These are phyloP conservation scores for Salix dunnii DNA, from an alignment of 345 rosid species.

Conservation along the genomic window DNA sequence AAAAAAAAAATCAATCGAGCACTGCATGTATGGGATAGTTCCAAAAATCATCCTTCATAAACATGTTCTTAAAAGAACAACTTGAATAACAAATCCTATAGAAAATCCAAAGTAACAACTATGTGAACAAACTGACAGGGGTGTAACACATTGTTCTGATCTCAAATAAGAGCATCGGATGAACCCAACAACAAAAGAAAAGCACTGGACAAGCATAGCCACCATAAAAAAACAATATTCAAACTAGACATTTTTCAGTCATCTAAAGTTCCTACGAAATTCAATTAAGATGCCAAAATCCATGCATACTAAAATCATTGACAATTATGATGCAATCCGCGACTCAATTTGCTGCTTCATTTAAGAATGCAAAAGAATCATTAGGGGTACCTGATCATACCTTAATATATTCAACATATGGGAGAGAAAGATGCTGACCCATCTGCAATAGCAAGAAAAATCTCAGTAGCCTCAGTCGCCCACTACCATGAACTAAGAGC, in stretches of 20 bases:
- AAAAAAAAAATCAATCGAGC: background rate
- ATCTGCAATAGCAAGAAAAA: slow-evolving; percentile 79
- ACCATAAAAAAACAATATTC: background rate
- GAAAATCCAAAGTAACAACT: background rate
- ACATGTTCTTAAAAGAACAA: background rate
- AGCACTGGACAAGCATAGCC: background rate
- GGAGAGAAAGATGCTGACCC: slow-evolving; percentile 88
- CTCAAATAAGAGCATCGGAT: background rate
- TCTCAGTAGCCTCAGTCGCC: slow-evolving; percentile 73
- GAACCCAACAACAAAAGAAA: background rate
- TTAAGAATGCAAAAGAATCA: background rate
- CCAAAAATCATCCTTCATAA: background rate
- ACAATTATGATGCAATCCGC: background rate
- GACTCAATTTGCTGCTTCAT: background rate
- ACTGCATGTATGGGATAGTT: background rate
- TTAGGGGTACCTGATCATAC: slow-evolving; percentile 32
- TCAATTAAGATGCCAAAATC: background rate
- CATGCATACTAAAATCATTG: background rate
- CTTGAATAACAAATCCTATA: background rate
- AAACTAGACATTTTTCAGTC: background rate
- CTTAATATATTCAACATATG: slow-evolving; percentile 95
- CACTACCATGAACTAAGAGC: slow-evolving; percentile 88
- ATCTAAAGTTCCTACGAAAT: background rate
- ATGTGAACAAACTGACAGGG: background rate
- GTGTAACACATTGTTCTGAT: background rate